Evolutionary conservation across 768 basidiomycete species (phyloP), one percentile per base, ranked within the genome.

Genomic region (Russula lepida): DNA sequence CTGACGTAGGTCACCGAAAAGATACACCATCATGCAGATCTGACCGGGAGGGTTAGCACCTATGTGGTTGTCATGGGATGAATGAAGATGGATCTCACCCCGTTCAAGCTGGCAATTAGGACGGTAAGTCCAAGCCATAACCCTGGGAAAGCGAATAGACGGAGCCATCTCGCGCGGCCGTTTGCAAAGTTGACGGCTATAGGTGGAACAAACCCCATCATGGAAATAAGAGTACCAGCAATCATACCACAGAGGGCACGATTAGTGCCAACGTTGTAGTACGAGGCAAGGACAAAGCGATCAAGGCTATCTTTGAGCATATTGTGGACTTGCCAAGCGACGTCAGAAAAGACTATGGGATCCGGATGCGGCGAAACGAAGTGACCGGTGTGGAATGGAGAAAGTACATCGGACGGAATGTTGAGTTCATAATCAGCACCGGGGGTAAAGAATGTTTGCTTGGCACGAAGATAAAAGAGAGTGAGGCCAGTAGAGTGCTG

Each of bases 1-100:
- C 68, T 91, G 89, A 8, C 89, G 77, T 21, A 90, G 75, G 71
- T 91, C 89, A 8, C 89, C 89, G 67, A 90, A 89, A 32, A 90
- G 69, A 69, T 89, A 91, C 6, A 91, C 81, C 69, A 87, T 88
- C 58, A 90, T 69, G 69, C 89, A 91, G 12, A 80, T 70, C 79
- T 72, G 35, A 44, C 9, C 8, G 7, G 17, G 25, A 32, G 41
- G 33, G n/a, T 57, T 17, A 54, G 56, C n/a, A 37, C 21, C 11
- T 21, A 25, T 32, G 6, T 13, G 68, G 13, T 25, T n/a, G 25
- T 30, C 27, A 27, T 19, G 6, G 33, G 27, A 13, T 12, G n/a
- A 32, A 56, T 28, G 25, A 3, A 56, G 33, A 54, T 15, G 25
- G 8, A 39, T 55, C 78, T 68, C 62, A 90, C 82, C 4, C 88